Base-by-base conservation (phyloP, 148 eudicot species). In the Fallopia convolvulus region DNA sequence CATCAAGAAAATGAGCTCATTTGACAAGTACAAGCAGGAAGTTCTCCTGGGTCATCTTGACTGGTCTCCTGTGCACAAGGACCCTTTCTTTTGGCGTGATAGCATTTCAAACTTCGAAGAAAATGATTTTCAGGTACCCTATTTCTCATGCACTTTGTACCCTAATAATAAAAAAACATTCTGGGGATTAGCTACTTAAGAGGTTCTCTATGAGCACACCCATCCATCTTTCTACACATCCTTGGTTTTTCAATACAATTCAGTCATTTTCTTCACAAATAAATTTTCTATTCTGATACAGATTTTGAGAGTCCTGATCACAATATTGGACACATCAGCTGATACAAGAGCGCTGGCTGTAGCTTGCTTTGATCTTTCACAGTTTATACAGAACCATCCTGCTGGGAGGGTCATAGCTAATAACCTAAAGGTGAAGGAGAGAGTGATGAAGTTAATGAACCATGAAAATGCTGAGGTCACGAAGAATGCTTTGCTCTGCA, bases 1-100 rank as follows among this genome's bases (percentile, higher is more conserved):
- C 79, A 90, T 95, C 72, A 95, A 92, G 86, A 75, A 84, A 83
- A 75, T 95, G 80, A 92, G 97, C 80, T 92, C 97, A 72, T 95
- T 92, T 84, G 99, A 95, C 47, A 92, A 88, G 88, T 95, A 95
- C 79, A 95, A 95, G 89, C 99, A 95, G 80, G 97, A 95, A 82
- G 99, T 92, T 81, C 96, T 95, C 63, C 89, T 87, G 52, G 97
- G 99, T 71, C 97, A 89, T 82, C 97, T 95, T 74, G 99, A 95
- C 76, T 95, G 99, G 99, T 83, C 99, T 72, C 97, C 99, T 14
- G 95, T 95, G 86, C 99, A 95, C 87, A 95, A 91, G 82, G 99
- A 95, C 77, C 83, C 90, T 77, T 83, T 83, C 70, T 95, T 95
- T 81, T 95, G 99, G 99, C 89, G 97, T 39, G 97, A 95, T 5